Conservation (phyloP, 306 rosid species). For the Malus fusca region DNA sequence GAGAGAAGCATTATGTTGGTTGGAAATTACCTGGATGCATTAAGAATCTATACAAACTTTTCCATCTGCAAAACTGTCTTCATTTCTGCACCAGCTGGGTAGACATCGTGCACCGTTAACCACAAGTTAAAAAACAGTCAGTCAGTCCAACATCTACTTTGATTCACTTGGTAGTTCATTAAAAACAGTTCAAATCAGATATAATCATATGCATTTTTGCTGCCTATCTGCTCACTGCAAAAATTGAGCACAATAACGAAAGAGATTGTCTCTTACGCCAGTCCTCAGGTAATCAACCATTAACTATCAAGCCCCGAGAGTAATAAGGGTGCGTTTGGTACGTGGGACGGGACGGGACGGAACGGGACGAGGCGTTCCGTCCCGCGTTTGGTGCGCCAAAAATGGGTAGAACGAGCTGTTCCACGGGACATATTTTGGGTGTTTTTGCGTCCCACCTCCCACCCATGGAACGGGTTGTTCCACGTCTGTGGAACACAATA, state of each 20-base stretch:
- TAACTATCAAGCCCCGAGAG: not conserved
- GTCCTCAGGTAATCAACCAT: not conserved
- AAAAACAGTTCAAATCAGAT: not conserved
- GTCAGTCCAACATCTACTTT: not conserved
- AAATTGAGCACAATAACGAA: not conserved
- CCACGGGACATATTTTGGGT: no score
- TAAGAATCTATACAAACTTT: not conserved
- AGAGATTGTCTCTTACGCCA: not conserved
- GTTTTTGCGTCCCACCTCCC: no score
- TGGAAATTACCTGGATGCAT: not conserved
- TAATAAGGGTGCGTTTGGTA: no score
- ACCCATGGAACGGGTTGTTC: no score
- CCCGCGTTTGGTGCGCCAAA: no score
- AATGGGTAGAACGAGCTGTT: no score
- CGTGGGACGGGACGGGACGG: no score
- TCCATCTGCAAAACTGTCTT: not conserved
- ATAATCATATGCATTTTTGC: not conserved
- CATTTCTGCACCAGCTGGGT: not conserved
- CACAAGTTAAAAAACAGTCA: not conserved
- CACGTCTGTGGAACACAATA: no score
- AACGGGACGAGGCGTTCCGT: no score
- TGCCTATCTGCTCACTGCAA: not conserved
- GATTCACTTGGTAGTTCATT: not conserved
- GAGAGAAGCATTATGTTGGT: not conserved
- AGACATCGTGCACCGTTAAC: not conserved